Evolutionary conservation across 805 yeast species (phyloP).

Genomic region (Candida schatavii): DNA sequence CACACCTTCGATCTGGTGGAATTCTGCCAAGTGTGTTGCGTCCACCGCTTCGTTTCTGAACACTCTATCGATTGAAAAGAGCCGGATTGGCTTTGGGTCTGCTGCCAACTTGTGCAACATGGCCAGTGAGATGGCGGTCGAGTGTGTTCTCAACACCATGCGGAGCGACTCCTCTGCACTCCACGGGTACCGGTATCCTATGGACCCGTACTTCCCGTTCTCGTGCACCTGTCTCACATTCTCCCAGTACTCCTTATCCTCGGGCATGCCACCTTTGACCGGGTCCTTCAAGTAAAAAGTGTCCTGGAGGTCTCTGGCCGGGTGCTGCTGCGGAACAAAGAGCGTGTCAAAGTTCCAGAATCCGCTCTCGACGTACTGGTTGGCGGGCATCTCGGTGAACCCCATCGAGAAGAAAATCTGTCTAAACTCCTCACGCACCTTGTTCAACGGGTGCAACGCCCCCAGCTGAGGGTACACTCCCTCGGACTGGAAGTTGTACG

Average conservation of each 20-base stretch:
- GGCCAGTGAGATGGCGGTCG: slow-evolving; percentile 89
- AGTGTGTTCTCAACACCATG: slow-evolving; percentile 94
- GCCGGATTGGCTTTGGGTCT: slow-evolving; percentile 85
- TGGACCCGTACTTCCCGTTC: slow-evolving; percentile 86
- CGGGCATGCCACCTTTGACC: slow-evolving; percentile 71
- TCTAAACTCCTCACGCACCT: slow-evolving; percentile 96
- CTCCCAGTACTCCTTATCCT: slow-evolving; percentile 73
- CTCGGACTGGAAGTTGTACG: slow-evolving; percentile 94
- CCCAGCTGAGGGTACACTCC: slow-evolving; percentile 86
- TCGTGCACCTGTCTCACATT: slow-evolving; percentile 84
- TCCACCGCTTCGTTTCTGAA: slow-evolving; percentile 99
- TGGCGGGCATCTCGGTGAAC: slow-evolving; percentile 98
- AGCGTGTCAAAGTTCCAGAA: slow-evolving; percentile 99
- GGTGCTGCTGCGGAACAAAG: slow-evolving; percentile 98
- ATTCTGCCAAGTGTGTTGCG: slow-evolving; percentile 98
- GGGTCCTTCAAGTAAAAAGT: slow-evolving; percentile 98
- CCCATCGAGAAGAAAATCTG: slow-evolving; percentile 98
- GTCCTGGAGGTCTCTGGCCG: slow-evolving; percentile 98
- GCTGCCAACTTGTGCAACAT: slow-evolving; percentile 85
- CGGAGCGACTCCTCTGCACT: slow-evolving; percentile 83
- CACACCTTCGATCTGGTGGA: slow-evolving; percentile 99
- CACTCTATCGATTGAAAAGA: slow-evolving; percentile 95
- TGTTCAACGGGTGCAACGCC: slow-evolving; percentile 93
- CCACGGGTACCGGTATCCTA: slow-evolving; percentile 99
- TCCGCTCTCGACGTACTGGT: slow-evolving; percentile 96